A percentile compares a stretch with the other conserved stretches of the same genome.
Conservation (phyloP, 306 rosid species). For the Malus sylvestris region DNA sequence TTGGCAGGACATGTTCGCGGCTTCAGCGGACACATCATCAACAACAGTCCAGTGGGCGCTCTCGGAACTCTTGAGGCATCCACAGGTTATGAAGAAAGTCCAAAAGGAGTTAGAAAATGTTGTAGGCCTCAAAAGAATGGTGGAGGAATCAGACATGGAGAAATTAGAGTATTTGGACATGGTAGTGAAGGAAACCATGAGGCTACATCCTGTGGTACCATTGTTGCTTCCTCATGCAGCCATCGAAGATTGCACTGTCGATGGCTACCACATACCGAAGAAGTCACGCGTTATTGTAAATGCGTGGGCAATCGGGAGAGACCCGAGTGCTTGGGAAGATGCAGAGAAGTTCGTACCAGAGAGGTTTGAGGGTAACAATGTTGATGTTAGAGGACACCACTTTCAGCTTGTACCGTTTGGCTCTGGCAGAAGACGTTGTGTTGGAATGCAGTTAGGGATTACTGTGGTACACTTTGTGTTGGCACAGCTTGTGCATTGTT, state of each 20-base stretch:
- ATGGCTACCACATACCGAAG: conserved; percentile 1
- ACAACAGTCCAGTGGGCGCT: no score
- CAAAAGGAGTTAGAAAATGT: no score
- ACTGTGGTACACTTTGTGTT: neutral
- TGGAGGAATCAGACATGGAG: no score
- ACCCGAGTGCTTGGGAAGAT: conserved; percentile 21
- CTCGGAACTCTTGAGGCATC: no score
- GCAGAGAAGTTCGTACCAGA: neutral
- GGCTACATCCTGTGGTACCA: neutral
- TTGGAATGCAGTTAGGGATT: neutral
- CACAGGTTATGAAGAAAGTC: no score
- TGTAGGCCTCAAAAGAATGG: no score
- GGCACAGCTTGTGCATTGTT: conserved; percentile 29
- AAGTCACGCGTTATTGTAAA: neutral
- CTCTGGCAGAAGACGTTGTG: neutral
- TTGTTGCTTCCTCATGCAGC: neutral
- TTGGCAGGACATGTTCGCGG: no score
- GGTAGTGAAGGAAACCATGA: neutral
- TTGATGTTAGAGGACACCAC: neutral
- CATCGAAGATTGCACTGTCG: neutral
- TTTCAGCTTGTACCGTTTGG: neutral
- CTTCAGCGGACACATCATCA: no score
- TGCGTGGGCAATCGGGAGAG: conserved; percentile 24
- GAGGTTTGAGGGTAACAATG: neutral
- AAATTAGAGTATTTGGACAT: no score